Evolutionary conservation across 2,329 filamentous ascomycete species (phyloP), one percentile per base, ranked within the genome.

Genomic region (Fusarium sp.): DNA sequence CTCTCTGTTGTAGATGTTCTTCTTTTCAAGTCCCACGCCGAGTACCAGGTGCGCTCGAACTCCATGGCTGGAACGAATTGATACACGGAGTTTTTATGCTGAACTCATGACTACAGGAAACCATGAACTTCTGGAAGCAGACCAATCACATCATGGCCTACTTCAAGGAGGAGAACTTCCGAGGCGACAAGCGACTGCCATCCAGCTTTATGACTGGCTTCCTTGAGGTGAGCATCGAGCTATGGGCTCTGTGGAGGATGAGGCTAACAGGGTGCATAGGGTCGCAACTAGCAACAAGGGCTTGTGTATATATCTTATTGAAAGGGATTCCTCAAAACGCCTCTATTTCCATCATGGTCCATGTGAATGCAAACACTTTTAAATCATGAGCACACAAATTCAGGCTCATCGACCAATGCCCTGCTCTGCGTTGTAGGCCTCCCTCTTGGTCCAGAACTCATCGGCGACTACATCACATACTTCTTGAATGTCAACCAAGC

Each of bases 41-140:
- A 99, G 83, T 98, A 92, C 81, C 96, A 99, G 93, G 95, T 97
- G 81, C 76, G 83, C 67, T 58, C 39, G 17, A 42, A 22, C 50
- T 55, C 31, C 42, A 62, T 59, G 42, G 56, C 63, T 75, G 94
- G 97, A 87, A 97, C 92, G 49, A 88, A 59, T 38, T 56, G 20
- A 38, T 56, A 49, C 47, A 27, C 50, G 25, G 33, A 54, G 41
- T 15, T 35, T 20, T 38, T 42, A 54, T 64, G 50, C 70, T 76
- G 57, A 77, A 62, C 29, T 44, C 38, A 50, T 41, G 62, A 65
- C 50, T 54, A 59, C 77, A 98, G 95, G 96, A 99, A 88, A 99
- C 93, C 59, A 90, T 99, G 87, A 99, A 99, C 86, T 99, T 93
- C 88, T 99, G 96, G 96, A 97, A 98, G 85, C 96, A 99, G 84